Evolutionary conservation across 257 asterid species (phyloP), one percentile per base, ranked within the genome.

Genomic region (Solanum pinnatisectum): DNA sequence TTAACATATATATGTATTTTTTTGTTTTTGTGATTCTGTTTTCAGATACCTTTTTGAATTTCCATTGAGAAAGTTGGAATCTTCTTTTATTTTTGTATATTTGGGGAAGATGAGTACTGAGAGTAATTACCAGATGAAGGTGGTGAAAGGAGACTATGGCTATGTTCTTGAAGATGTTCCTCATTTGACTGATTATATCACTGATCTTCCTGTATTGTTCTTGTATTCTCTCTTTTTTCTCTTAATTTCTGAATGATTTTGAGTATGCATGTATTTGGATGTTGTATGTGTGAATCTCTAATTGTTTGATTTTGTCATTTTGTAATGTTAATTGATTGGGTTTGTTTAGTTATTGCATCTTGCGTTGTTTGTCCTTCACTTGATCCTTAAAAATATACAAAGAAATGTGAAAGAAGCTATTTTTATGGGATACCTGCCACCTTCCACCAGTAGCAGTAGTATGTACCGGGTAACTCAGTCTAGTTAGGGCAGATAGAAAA

Each of bases 131-230:
- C 94, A 90, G 92, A 90, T 91, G 95, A 94, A 94, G 92, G 95
- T 91, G 90, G 92, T 88, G 78, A 60, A 87, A 56, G 97, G 97
- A 78, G 92, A 91, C 32, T 88, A 71, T 32, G 97, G 97, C 5
- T 94, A 92, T 84, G 94, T 93, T 13, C 96, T 94, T 84, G 93
- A 94, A 87, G 97, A 94, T 87, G 95, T 94, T 88, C 97, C 97
- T 87, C 97, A 94, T 87, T 89, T 94, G 91, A 73, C 90, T 89
- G 97, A 94, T 88, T 94, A 93, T 93, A 89, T 94, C 87, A 90
- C 93, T 86, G 87, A 93, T 92, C 92, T 94, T 83, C 90, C 93
- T 30, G 97, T 94, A 91, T 56, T 27, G 46, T 67, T 56, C 22
- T 44, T 22, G 15, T 30, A 59, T 73, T 82, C 60, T 13, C 27